Percentiles rank a stretch among this genome's conserved stretches.
phyloP scores from a whole-genome alignment of 2,329 filamentous ascomycete genomes.

The Cordyceps militaris region DNA sequence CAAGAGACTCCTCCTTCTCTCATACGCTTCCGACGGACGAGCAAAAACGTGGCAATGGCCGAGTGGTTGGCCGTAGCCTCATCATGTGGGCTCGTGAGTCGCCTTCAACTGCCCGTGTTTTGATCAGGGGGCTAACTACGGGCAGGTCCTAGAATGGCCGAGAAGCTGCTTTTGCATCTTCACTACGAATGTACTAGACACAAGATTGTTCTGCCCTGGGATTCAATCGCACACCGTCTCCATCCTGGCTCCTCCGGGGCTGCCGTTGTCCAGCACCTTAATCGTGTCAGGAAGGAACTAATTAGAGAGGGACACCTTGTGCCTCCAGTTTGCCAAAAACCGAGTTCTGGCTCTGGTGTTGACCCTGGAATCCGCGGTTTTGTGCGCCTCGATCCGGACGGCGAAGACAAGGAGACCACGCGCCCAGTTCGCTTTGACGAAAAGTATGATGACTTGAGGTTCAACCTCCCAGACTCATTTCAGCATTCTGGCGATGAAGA shows the following conservation, averaged over 20 bases:
- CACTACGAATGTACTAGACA: slow-evolving; percentile 32
- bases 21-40: slow-evolving; percentile 15
- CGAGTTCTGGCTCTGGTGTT: slow-evolving; percentile 14
- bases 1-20: slow-evolving; percentile 2
- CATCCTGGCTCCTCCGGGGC: slow-evolving; percentile 33
- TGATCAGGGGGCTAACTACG: background rate
- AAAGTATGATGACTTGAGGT: slow-evolving; percentile 24
- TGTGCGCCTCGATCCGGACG: slow-evolving; percentile 22
- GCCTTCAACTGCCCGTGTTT: background rate
- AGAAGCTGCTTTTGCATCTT: slow-evolving; percentile 36
- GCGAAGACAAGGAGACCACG: slow-evolving; percentile 20
- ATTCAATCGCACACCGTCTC: slow-evolving; percentile 33
- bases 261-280: slow-evolving; percentile 32
- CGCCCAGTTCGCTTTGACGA: slow-evolving; percentile 28
- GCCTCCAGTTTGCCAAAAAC: slow-evolving; percentile 28
- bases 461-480: slow-evolving; percentile 24
- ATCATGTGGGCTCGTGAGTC: slow-evolving; percentile 39
- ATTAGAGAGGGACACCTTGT: slow-evolving; percentile 35
- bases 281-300: slow-evolving; percentile 28
- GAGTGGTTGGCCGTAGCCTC: slow-evolving; percentile 29
- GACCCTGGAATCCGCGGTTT: slow-evolving; percentile 28
- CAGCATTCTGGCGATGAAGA: slow-evolving; percentile 1
- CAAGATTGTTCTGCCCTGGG: slow-evolving; percentile 32
- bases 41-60: slow-evolving; percentile 23
- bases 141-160: slow-evolving; percentile 38